Evolutionary conservation across 306 rosid genomes (phyloP), one percentile per base, ranked within the genome.

Genomic region (Cucurbita argyrosperma): DNA sequence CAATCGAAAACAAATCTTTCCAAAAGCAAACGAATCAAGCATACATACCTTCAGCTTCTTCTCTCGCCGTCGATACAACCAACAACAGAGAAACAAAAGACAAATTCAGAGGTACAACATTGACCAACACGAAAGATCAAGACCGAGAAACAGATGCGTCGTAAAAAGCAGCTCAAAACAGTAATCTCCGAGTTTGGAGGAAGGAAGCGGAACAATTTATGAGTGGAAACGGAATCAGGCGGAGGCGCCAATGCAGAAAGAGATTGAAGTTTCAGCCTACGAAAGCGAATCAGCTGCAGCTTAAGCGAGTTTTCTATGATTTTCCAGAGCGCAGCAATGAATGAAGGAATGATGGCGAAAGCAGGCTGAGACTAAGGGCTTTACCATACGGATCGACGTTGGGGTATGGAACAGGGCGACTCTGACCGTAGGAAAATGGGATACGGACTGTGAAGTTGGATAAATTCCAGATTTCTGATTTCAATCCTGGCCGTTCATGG

Each of bases 211-310:
- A 0, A 37, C 23, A 67, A 67, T 19, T 67, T 15, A 70, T 3
- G 16, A 39, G 10, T 6, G 43, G 16, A 39, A 23, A 18, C 7
- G 59, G 74, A 49, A 70, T 30, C 35, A 18, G 76, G 76, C 64
- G 76, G 65, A 72, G 65, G 8, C 45, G 52, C 55, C 76, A 39
- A 72, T 70, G 76, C 50, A 4, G 51, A 64, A 13, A 71, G 49
- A 35, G 76, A 14, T 54, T 12, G 76, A 40, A 39, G 4, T 72
- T 37, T 71, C 75, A 51, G 75, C 73, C 56, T 6, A 21, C 4
- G 46, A 69, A 23, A 67, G 19, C 74, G 74, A 69, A 69, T 50
- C 30, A 46, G 43, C 26, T 70, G 14, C 15, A 46, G 40, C 13
- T 68, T 13, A 6, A 2, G 10, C 8, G 14, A 68, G 4, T 45